These are phyloP conservation scores for Eremothecium cymbalariae DNA, from an alignment of 1,139 yeast species.

Conservation along the genomic window DNA sequence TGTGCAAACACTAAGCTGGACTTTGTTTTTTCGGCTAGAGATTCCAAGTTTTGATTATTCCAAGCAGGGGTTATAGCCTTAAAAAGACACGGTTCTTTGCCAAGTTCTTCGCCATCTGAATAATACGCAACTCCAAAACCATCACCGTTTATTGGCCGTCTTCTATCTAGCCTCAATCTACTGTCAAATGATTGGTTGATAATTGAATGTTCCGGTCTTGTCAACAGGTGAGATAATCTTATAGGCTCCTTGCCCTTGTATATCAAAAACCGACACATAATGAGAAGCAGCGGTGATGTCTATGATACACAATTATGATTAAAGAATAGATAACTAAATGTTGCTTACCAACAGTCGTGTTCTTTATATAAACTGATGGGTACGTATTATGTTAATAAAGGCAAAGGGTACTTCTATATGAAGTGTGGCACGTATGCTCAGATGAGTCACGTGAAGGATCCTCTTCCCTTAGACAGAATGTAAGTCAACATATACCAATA, in stretches of 20 bases:
- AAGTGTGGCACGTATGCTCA: too few relatives aligned
- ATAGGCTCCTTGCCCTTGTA: constrained; percentile 64
- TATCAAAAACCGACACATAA: constrained; percentile 32
- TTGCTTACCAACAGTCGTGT: too few relatives aligned
- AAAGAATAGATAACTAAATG: too few relatives aligned
- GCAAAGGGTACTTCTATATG: too few relatives aligned
- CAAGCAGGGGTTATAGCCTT: constrained; percentile 97
- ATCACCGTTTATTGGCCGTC: constrained; percentile 92
- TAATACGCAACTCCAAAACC: constrained; percentile 98
- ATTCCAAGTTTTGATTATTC: constrained; percentile 86
- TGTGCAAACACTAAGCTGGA: constrained; percentile 85
- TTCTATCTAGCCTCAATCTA: constrained; percentile 73
- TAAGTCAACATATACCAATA: too few relatives aligned
- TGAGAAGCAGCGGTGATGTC: too few relatives aligned
- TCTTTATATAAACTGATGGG: too few relatives aligned
- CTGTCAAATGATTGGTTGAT: constrained; percentile 94
- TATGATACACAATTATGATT: too few relatives aligned
- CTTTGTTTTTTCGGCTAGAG: constrained; percentile 79
- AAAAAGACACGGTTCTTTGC: constrained; percentile 66
- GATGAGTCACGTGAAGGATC: too few relatives aligned
- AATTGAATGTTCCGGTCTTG: constrained; percentile 94
- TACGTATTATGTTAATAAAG: too few relatives aligned
- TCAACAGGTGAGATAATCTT: constrained; percentile 73
- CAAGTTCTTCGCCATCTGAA: constrained; percentile 47
- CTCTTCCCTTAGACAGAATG: too few relatives aligned